Conservation (phyloP, 169 alveolate genomes). For the Eimeria zaria region DNA sequence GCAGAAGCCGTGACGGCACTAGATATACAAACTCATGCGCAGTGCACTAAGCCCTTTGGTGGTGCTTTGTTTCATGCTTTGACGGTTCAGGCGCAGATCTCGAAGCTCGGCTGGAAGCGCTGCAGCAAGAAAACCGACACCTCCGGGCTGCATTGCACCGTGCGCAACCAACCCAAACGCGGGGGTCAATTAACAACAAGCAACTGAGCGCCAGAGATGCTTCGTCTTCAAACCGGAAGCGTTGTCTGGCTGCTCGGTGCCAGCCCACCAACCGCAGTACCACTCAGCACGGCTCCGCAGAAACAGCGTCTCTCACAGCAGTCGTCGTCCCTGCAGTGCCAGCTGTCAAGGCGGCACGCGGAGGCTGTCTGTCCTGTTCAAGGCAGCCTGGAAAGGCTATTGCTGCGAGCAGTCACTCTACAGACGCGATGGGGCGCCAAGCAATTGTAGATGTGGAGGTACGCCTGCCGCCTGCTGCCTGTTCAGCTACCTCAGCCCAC, state of each 20-base stretch:
- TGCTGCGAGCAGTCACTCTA: not conserved
- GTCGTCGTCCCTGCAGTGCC: constrained; percentile 30
- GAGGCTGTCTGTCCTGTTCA: not conserved
- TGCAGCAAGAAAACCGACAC: constrained; percentile 55
- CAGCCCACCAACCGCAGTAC: not conserved
- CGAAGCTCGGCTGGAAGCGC: constrained; percentile 35
- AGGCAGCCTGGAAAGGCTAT: not conserved
- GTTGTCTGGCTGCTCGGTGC: not conserved
- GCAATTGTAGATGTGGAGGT: constrained; percentile 66
- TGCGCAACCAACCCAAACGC: not conserved
- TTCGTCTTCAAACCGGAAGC: not conserved
- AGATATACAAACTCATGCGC: not conserved
- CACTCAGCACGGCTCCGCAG: not conserved
- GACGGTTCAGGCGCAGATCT: constrained; percentile 45
- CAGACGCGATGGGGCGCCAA: constrained; percentile 5
- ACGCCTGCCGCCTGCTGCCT: constrained; percentile 39
- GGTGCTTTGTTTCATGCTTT: not conserved
- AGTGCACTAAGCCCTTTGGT: not conserved
- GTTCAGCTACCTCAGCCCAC: not conserved
- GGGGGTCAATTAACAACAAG: not conserved
- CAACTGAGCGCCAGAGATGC: not conserved
- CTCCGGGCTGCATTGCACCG: constrained; percentile 55
- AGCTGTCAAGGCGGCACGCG: constrained; percentile 11
- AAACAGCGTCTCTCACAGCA: constrained; percentile 41
- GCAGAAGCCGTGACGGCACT: not conserved